Evolutionary conservation across 371 early-diverging fungal species (phyloP).

Genomic region (Mortierella sp.): DNA sequence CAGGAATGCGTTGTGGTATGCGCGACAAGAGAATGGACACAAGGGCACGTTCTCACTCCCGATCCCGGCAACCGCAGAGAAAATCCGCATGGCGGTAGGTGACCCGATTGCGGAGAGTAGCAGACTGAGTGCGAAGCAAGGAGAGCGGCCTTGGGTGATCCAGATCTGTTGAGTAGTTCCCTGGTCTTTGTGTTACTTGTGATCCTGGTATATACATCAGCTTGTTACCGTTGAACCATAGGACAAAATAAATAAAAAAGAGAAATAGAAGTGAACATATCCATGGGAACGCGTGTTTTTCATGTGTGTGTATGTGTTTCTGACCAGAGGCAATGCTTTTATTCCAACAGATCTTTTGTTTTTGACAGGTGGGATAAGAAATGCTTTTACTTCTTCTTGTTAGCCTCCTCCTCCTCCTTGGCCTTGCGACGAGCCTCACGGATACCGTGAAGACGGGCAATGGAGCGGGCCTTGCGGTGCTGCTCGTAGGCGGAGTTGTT

Average conservation of each 20-base stretch:
- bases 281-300: too few species aligned
- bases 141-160: not conserved
- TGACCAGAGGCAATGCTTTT: too few species aligned
- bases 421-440: slow-evolving; percentile 85
- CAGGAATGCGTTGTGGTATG: slow-evolving; percentile 2
- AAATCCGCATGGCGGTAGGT: not conserved
- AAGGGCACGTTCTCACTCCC: not conserved
- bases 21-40: not conserved
- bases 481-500: slow-evolving; percentile 82
- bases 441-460: slow-evolving; percentile 84
- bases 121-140: not conserved
- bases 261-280: too few species aligned
- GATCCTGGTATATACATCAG: too few species aligned
- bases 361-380: not conserved
- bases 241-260: too few species aligned
- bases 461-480: slow-evolving; percentile 92
- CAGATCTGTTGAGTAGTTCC: not conserved
- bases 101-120: not conserved
- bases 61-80: not conserved
- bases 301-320: too few species aligned
- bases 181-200: too few species aligned
- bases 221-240: too few species aligned
- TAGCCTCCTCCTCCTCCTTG: slow-evolving; percentile 89
- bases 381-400: slow-evolving; percentile 76
- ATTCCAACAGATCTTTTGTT: not conserved